A percentile compares a stretch with the other conserved stretches of the same genome.
Evolutionary conservation across 2,329 filamentous ascomycete species (phyloP).

Genomic region (Onygena corvina): DNA sequence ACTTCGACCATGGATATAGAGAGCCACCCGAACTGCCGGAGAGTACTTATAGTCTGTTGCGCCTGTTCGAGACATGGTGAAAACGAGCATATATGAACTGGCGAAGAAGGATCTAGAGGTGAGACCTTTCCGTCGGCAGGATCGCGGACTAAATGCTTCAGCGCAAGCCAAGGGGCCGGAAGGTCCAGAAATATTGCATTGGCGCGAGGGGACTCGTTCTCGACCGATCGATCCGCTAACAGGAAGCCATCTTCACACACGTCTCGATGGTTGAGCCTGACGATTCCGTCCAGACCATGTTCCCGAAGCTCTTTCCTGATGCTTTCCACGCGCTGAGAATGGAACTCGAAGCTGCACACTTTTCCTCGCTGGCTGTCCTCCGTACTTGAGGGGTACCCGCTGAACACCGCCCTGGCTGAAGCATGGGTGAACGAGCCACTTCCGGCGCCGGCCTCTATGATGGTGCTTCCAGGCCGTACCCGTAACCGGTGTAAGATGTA

Average conservation of each 20-base stretch:
- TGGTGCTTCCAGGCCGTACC: conserved; percentile 34
- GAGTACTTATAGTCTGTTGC: conserved; percentile 65
- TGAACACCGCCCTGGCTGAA: conserved; percentile 39
- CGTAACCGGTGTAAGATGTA: conserved; percentile 40
- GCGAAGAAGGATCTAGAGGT: conserved; percentile 57
- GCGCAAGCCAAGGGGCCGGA: conserved; percentile 40
- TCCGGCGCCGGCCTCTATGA: conserved; percentile 42
- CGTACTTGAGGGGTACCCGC: conserved; percentile 29
- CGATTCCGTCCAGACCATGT: conserved; percentile 35
- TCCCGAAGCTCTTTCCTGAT: conserved; percentile 33
- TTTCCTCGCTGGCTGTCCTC: conserved; percentile 27
- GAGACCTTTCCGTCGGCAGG: conserved; percentile 28
- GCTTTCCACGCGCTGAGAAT: conserved; percentile 32
- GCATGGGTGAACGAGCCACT: conserved; percentile 43
- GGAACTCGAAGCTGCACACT: conserved; percentile 42
- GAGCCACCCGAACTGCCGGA: conserved; percentile 75
- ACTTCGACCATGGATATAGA: conserved; percentile 92
- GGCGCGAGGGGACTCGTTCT: conserved; percentile 32
- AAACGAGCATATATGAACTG: conserved; percentile 80
- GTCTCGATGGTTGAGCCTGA: conserved; percentile 38
- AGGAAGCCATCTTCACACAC: conserved; percentile 40
- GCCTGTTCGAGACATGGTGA: conserved; percentile 96
- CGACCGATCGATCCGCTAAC: conserved; percentile 22
- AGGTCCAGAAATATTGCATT: conserved; percentile 41
- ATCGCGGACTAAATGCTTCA: conserved; percentile 36